These are phyloP conservation scores for Pneumocystis canis DNA, from an alignment of 1,139 yeast genomes.

Conservation along the genomic window DNA sequence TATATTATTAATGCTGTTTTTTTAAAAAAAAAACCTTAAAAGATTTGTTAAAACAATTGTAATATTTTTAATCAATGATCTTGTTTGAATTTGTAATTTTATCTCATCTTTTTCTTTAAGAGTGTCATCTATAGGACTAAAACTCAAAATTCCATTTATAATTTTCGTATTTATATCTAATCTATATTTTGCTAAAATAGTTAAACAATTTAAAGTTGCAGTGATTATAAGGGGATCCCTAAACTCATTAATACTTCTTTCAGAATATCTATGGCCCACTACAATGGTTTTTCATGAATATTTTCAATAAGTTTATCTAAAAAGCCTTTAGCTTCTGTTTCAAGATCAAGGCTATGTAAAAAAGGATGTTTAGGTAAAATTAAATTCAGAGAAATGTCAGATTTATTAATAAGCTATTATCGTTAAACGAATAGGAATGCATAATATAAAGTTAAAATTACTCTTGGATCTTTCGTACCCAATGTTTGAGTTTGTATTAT, in stretches of 20 bases:
- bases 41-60: constrained; percentile 24
- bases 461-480: constrained; percentile 27
- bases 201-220: constrained; percentile 27
- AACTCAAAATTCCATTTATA: constrained; percentile 23
- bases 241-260: neutral
- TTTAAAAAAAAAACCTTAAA: constrained; percentile 15
- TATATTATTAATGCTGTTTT: constrained; percentile 16
- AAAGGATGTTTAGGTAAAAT: constrained; percentile 57
- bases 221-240: constrained; percentile 19
- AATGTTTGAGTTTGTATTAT: constrained; percentile 59
- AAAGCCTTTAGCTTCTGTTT: constrained; percentile 56
- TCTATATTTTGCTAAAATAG: constrained; percentile 24
- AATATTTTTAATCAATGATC: constrained; percentile 27
- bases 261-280: constrained; percentile 1
- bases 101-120: constrained; percentile 17
- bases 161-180: constrained; percentile 24
- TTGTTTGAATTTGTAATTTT: constrained; percentile 20
- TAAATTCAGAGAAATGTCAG: constrained; percentile 42
- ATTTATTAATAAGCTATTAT: constrained; percentile 16
- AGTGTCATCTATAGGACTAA: constrained; percentile 21
- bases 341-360: constrained; percentile 40
- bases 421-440: constrained; percentile 8
- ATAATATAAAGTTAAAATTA: constrained; percentile 10
- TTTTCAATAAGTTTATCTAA: constrained; percentile 47
- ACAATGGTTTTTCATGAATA: constrained; percentile 37